Base-by-base conservation (phyloP, 2,329 filamentous ascomycete genomes). In the Proliferodiscus dingleyae region DNA sequence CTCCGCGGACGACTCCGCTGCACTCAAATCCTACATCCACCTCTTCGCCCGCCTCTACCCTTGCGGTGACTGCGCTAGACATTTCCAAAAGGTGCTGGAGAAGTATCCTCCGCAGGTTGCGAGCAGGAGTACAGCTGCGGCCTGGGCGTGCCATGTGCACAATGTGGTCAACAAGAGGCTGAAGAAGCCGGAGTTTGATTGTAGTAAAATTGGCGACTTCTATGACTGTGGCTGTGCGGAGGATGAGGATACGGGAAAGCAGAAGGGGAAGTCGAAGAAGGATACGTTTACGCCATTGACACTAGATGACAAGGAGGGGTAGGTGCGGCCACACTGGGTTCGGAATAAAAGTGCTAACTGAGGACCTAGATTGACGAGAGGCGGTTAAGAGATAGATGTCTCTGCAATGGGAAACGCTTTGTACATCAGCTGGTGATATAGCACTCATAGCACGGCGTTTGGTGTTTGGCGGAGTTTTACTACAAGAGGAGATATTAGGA, bases 211-310 rank as follows among this genome's bases (percentile, higher is more conserved):
- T 59, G 81, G 81, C 13, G 81, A 85, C 57, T 82, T 83, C 61
- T 86, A 85, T 64, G 81, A 86, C 61, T 86, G 82, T 59, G 82
- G 82, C 0, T 86, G 82, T 58, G 81, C 79, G 11, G 81, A 84
- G n/a, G 79, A 81, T 49, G 69, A 73, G 52, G 69, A 59, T 60
- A 47, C 52, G 50, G 41, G 63, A 55, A 52, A 38, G 21, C 59
- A 59, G 43, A 59, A 56, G 26, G 61, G 53, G 18, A 60, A 61
- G 36, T 57, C 55, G 30, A 56, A 52, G 38, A 63, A 60, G 39
- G 53, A 28, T 57, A 58, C 40, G 26, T 62, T 54, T 60, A 68
- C 56, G 24, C 57, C 54, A 33, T 50, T 64, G 38, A 55, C 62
- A 28, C 45, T 65, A 30, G 53, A 38, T 45, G 53, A 61, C 41